A percentile compares a stretch with the other conserved stretches of the same genome.
Evolutionary conservation across 352 stramenopile genomes (phyloP).

Genomic region (Phytophthora niederhauseri): DNA sequence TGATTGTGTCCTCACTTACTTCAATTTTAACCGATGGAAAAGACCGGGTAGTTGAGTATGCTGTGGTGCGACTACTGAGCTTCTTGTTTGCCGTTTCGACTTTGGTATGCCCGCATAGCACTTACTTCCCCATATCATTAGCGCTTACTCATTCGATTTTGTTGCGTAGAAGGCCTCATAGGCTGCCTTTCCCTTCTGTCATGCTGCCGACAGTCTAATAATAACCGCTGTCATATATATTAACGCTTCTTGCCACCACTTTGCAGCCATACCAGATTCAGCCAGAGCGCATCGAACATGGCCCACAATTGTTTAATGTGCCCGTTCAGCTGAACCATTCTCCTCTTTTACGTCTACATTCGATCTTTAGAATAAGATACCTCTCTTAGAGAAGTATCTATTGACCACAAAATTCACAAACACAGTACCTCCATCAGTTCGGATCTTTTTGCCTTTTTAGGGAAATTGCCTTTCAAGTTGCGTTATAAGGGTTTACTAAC

Average conservation of each 20-base stretch:
- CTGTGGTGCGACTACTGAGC: not conserved
- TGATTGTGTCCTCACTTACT: not conserved
- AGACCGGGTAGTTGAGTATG: not conserved
- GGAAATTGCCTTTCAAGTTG: not conserved
- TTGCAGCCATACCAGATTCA: conserved; percentile 3
- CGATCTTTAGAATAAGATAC: conserved; percentile 5
- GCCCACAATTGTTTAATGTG: conserved; percentile 14
- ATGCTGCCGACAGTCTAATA: conserved; percentile 10
- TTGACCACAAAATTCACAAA: not conserved
- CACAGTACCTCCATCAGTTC: conserved; percentile 17
- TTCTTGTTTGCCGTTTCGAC: not conserved
- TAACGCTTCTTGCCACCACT: conserved; percentile 14
- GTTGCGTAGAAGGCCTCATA: conserved; percentile 17
- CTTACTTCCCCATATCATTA: not conserved
- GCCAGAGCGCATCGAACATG: conserved; percentile 6
- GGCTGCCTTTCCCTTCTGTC: conserved; percentile 9
- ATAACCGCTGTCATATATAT: conserved; percentile 3
- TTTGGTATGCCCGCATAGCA: not conserved
- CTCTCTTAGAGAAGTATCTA: not conserved
- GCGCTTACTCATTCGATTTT: not conserved
- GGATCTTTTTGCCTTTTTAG: conserved; percentile 1
- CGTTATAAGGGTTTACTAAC: not conserved
- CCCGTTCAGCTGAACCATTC: conserved; percentile 3
- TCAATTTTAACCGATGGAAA: conserved; percentile 2
- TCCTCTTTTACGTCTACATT: conserved; percentile 9